Conservation (phyloP, 1,139 yeast species). For the Kodamaea plutei region DNA sequence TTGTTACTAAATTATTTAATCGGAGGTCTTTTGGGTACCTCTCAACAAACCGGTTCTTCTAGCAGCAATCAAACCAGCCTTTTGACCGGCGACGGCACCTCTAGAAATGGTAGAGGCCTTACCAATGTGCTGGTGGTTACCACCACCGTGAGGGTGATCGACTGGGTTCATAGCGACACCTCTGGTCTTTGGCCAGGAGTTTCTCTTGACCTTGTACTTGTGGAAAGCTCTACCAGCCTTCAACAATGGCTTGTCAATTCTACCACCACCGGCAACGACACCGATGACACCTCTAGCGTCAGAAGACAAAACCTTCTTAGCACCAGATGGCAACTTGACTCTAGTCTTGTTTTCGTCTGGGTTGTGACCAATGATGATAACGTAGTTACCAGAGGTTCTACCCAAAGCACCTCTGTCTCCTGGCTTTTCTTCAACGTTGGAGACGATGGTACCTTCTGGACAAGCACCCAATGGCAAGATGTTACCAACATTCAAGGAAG, state of each 20-base stretch:
- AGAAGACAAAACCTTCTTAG: conserved; percentile 93
- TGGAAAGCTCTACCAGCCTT: conserved; percentile 99
- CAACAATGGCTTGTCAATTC: conserved; percentile 98
- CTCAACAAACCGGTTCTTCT: conserved; percentile 99
- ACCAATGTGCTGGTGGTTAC: conserved; percentile 99
- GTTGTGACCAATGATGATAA: conserved; percentile 98
- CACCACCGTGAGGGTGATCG: conserved; percentile 99
- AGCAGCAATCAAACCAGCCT: conserved; percentile 99
- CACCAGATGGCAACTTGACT: conserved; percentile 98
- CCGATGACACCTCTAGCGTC: conserved; percentile 99
- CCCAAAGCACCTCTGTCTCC: conserved; percentile 99
- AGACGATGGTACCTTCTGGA: conserved; percentile 99
- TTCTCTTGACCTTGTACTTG: conserved; percentile 98
- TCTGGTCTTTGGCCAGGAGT: conserved; percentile 99
- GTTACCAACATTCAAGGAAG: conserved; percentile 96
- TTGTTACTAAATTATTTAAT: conserved; percentile 23
- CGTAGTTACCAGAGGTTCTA: conserved; percentile 99
- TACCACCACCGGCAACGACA: conserved; percentile 99
- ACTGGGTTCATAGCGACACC: conserved; percentile 98
- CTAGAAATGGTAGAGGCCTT: conserved; percentile 99
- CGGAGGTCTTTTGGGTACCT: conserved; percentile 99
- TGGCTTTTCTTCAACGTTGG: conserved; percentile 95
- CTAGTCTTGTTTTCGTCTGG: conserved; percentile 97
- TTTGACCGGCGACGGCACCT: conserved; percentile 99
- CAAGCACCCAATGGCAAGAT: conserved; percentile 93